Percentiles rank a stretch among this genome's conserved stretches.
phyloP scores from a whole-genome alignment of 306 rosid genomes.

The Lotus japonicus region DNA sequence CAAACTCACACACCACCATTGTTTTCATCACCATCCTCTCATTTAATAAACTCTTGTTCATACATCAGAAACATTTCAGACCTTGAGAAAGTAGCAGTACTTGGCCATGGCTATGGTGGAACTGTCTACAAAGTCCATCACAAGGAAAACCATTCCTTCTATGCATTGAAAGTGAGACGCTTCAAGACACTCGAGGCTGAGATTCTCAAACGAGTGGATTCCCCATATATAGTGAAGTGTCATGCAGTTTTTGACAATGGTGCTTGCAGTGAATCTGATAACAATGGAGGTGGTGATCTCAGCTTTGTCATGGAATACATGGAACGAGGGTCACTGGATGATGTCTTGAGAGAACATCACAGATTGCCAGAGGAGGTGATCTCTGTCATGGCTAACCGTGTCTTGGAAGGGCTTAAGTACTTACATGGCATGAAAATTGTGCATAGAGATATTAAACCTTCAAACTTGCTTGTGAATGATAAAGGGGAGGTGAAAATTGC shows the following conservation, averaged over 20 bases:
- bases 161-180: slow-evolving; percentile 53
- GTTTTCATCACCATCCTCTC: slow-evolving; percentile 3
- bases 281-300: slow-evolving; percentile 14
- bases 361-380: slow-evolving; percentile 40
- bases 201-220: slow-evolving; percentile 51
- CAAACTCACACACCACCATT: slow-evolving; percentile 9
- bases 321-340: slow-evolving; percentile 56
- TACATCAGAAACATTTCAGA: slow-evolving; percentile 34
- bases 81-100: slow-evolving; percentile 43
- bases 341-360: slow-evolving; percentile 26
- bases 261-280: background rate
- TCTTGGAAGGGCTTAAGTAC: slow-evolving; percentile 45
- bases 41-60: slow-evolving; percentile 25
- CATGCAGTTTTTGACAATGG: slow-evolving; percentile 41
- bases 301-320: slow-evolving; percentile 59
- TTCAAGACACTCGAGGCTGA: slow-evolving; percentile 39
- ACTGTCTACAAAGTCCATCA: slow-evolving; percentile 55
- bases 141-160: slow-evolving; percentile 32
- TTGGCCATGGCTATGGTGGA: slow-evolving; percentile 59
- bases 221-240: slow-evolving; percentile 44
- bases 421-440: slow-evolving; percentile 53
- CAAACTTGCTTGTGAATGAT: slow-evolving; percentile 48
- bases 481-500: slow-evolving; percentile 60
- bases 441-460: slow-evolving; percentile 71
- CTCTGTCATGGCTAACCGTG: slow-evolving; percentile 29